A percentile compares a stretch with the other conserved stretches of the same genome.
These are phyloP conservation scores for Hortiboletus flavorubellus DNA, from an alignment of 768 basidiomycete genomes.

Conservation along the genomic window DNA sequence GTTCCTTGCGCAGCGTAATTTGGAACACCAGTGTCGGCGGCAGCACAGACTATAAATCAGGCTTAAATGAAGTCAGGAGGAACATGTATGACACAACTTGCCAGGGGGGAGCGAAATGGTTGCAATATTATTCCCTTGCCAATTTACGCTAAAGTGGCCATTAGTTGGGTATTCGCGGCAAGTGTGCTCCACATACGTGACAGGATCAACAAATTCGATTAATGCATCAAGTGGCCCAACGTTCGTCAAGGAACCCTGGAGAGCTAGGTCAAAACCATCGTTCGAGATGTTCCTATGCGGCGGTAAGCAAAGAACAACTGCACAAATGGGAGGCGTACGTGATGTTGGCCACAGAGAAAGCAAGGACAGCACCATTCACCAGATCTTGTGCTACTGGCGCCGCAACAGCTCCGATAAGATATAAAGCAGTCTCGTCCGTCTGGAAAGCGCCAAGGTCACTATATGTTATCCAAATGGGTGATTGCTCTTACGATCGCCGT, in stretches of 20 bases:
- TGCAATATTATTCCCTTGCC: slow-evolving; percentile 63
- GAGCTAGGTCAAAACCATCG: slow-evolving; percentile 58
- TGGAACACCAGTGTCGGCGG: slow-evolving; percentile 65
- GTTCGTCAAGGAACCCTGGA: slow-evolving; percentile 59
- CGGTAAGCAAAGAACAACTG: slow-evolving; percentile 47
- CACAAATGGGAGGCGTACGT: slow-evolving; percentile 33
- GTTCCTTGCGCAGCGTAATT: slow-evolving; percentile 51
- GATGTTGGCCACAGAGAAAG: slow-evolving; percentile 58
- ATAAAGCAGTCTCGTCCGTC: slow-evolving; percentile 62
- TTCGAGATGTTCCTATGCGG: slow-evolving; percentile 51
- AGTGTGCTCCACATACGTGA: slow-evolving; percentile 41
- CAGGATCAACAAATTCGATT: slow-evolving; percentile 62
- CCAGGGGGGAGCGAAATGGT: slow-evolving; percentile 59
- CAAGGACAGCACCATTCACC: slow-evolving; percentile 52
- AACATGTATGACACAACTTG: slow-evolving; percentile 20
- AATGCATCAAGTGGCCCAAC: slow-evolving; percentile 66
- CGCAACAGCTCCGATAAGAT: slow-evolving; percentile 69
- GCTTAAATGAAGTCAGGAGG: neutral
- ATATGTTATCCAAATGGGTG: neutral
- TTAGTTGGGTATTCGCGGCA: neutral
- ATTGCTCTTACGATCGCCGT: slow-evolving; percentile 44
- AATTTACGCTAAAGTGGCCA: slow-evolving; percentile 45
- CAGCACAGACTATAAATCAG: slow-evolving; percentile 51
- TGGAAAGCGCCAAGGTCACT: slow-evolving; percentile 21
- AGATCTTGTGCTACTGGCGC: slow-evolving; percentile 63